Conservation (phyloP, 2,329 filamentous ascomycete genomes). For the Ophiostoma angusticollis region DNA sequence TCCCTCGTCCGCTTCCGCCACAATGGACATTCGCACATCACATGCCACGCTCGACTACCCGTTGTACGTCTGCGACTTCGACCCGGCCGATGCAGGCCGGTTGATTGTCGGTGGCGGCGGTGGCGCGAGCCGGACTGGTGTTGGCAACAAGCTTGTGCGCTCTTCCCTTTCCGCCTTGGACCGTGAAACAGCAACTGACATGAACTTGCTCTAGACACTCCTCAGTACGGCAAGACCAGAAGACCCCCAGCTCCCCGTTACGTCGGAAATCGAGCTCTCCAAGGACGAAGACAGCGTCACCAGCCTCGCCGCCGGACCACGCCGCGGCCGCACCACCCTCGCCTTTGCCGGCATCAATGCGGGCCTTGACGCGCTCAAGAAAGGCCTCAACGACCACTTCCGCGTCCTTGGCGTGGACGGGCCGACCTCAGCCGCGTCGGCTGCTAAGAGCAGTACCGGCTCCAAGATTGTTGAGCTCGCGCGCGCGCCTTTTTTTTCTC, state of each 20-base stretch:
- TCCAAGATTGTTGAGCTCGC: conserved; percentile 38
- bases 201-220: conserved; percentile 42
- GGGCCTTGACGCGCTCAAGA: conserved; percentile 54
- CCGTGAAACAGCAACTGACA: too few species aligned
- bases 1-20: background rate
- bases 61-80: conserved; percentile 78
- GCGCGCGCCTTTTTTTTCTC: conserved; percentile 39
- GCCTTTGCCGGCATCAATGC: conserved; percentile 77
- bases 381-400: conserved; percentile 74
- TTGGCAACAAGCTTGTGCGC: conserved; percentile 75
- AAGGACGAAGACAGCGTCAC: conserved; percentile 82
- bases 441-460: conserved; percentile 21
- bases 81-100: conserved; percentile 61
- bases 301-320: conserved; percentile 59
- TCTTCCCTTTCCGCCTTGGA: background rate
- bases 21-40: conserved; percentile 31
- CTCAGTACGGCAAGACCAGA: conserved; percentile 56
- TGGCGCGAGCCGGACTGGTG: conserved; percentile 66
- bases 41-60: conserved; percentile 67
- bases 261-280: conserved; percentile 64
- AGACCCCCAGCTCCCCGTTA: conserved; percentile 45
- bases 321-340: conserved; percentile 40
- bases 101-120: conserved; percentile 80
- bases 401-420: conserved; percentile 54
- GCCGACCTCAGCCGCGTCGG: conserved; percentile 14